Evolutionary conservation across 192 early-diverging fungal genomes (phyloP).

Genomic region (Geosiphon pyriformis): DNA sequence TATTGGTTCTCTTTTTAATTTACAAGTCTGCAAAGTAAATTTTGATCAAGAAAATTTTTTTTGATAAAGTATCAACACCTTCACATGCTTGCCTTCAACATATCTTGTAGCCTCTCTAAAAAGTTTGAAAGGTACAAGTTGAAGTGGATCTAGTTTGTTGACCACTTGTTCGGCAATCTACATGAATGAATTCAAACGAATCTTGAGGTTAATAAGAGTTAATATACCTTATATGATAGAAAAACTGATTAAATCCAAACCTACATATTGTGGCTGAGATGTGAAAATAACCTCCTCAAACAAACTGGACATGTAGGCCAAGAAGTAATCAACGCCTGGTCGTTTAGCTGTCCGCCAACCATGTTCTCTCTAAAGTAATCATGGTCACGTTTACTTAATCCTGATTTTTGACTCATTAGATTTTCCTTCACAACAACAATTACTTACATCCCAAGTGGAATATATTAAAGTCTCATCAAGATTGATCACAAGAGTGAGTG

Average conservation of each 20-base stretch:
- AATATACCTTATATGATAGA: slow-evolving; percentile 9
- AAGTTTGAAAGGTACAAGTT: slow-evolving; percentile 78
- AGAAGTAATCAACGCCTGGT: slow-evolving; percentile 93
- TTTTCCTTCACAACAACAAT: neutral
- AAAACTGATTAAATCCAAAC: slow-evolving; percentile 23
- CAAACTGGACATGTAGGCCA: slow-evolving; percentile 83
- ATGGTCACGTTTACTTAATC: neutral
- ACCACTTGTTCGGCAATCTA: slow-evolving; percentile 81
- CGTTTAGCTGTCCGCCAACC: slow-evolving; percentile 97
- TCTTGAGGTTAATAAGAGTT: neutral
- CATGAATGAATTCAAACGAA: slow-evolving; percentile 2
- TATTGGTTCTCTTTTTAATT: neutral
- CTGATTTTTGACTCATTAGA: neutral
- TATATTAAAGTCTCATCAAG: slow-evolving; percentile 91
- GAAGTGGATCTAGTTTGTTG: slow-evolving; percentile 86
- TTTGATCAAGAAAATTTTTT: too few species aligned
- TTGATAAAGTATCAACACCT: slow-evolving; percentile 44
- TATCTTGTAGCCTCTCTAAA: slow-evolving; percentile 90
- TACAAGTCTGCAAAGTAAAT: too few species aligned
- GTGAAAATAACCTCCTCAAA: slow-evolving; percentile 98
- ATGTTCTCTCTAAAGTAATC: slow-evolving; percentile 65
- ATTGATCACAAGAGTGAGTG: slow-evolving; percentile 92
- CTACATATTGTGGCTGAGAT: slow-evolving; percentile 75
- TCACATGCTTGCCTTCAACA: slow-evolving; percentile 76
- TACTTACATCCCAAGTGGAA: slow-evolving; percentile 84